These are phyloP conservation scores for Candida takata DNA, from an alignment of 805 yeast species.

Conservation along the genomic window DNA sequence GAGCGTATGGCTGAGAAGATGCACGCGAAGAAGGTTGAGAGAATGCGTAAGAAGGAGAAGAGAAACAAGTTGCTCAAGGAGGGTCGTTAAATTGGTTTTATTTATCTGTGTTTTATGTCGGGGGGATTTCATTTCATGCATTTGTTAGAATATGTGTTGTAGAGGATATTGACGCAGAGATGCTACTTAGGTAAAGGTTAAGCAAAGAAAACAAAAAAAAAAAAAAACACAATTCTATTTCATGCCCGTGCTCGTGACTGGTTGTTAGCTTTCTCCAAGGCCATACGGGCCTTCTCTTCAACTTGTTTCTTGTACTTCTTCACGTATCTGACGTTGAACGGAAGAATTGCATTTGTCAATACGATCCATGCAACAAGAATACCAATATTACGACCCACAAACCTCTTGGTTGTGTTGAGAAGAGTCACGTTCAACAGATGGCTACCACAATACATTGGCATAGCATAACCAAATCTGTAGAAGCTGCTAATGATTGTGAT, in stretches of 20 bases:
- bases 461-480: conserved; percentile 47
- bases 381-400: conserved; percentile 48
- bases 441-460: conserved; percentile 55
- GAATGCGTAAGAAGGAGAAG: conserved; percentile 87
- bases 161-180: too few relatives aligned
- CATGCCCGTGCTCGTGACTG: too few relatives aligned
- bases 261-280: conserved; percentile 3
- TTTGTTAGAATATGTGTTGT: too few relatives aligned
- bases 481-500: conserved; percentile 27
- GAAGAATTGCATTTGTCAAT: conserved; percentile 31
- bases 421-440: conserved; percentile 49
- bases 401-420: conserved; percentile 44
- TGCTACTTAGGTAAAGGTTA: too few relatives aligned
- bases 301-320: conserved; percentile 9
- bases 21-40: conserved; percentile 88
- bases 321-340: conserved; percentile 23
- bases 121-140: background rate
- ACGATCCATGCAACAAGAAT: conserved; percentile 50
- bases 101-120: conserved; percentile 1
- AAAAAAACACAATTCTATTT: too few relatives aligned
- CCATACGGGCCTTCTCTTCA: conserved; percentile 10
- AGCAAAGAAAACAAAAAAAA: too few relatives aligned
- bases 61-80: conserved; percentile 90
- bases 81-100: conserved; percentile 40
- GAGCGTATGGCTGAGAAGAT: conserved; percentile 76